Base-by-base conservation (phyloP, 306 rosid genomes). In the Cicer arietinum region DNA sequence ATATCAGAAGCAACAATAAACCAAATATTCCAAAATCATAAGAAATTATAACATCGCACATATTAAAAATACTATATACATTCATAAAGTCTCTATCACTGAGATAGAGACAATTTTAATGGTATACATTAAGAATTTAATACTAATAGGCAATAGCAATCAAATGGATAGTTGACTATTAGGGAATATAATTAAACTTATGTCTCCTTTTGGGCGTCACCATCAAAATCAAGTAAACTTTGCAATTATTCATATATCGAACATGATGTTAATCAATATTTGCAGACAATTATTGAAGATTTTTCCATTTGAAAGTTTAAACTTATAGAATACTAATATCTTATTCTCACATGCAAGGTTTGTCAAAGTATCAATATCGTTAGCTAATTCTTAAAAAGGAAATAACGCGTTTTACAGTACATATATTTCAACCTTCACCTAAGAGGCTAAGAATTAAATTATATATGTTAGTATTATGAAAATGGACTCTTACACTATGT, bases 111-210 rank as follows among this genome's bases (percentile, higher is more conserved):
- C 35, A 4, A 25, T 25, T 25, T 25, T 3, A 25, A 25, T 25
- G 3, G 35, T 25, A 25, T 25, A 25, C 35, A 25, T 2, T 2
- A 25, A 25, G 35, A 25, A 25, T 25, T 25, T 2, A 25, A 25
- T 25, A 25, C 35, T 25, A 25, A 25, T 25, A 25, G 35, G 35
- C 35, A 25, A 50, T 75, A 39, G 80, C 53, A 37, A 62, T 82
- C 82, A 75, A 80, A 75, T 77, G 75, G 41, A 54, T 44, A 0
- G 57, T 85, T 77, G 87, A 85, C 80, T 48, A 47, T 54, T 37
- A 41, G 44, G 46, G 48, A 74, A 57, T 78, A 76, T 60, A 57
- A 74, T 62, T 22, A 77, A 67, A 44, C 22, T 10, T 14, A 16
- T 84, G 82, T 76, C 71, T 51, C 78, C 64, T 71, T 52, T 67